A percentile compares a stretch with the other conserved stretches of the same genome.
phyloP scores from a whole-genome alignment of 805 yeast species.

The Babjeviella inositovora region DNA sequence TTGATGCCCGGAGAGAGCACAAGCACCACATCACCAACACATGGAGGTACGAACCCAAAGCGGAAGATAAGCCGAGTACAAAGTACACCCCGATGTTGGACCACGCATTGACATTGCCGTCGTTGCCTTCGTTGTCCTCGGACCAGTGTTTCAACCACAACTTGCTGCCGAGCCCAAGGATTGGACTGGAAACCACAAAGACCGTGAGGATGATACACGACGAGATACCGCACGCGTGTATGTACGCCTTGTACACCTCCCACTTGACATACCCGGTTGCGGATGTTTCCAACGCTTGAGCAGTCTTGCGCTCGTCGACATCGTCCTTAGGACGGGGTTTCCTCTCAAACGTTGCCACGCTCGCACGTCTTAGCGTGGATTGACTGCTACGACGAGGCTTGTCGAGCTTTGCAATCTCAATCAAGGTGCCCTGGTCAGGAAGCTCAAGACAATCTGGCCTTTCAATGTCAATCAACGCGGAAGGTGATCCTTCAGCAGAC shows the following conservation, averaged over 20 bases:
- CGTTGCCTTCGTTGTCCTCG: slow-evolving; percentile 29
- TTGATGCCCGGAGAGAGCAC: slow-evolving; percentile 42
- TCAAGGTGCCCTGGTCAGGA: too few species aligned
- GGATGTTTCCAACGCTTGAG: slow-evolving; percentile 32
- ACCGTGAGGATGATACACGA: slow-evolving; percentile 26
- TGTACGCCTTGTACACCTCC: slow-evolving; percentile 34
- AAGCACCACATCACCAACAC: slow-evolving; percentile 30
- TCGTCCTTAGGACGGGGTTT: slow-evolving; percentile 12
- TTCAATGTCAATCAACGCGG: too few species aligned
- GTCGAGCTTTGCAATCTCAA: too few species aligned
- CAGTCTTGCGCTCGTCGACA: slow-evolving; percentile 15
- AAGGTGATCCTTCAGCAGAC: too few species aligned
- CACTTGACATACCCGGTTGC: slow-evolving; percentile 44
- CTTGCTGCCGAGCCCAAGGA: too few species aligned
- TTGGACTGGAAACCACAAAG: slow-evolving; percentile 12
- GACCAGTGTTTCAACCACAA: slow-evolving; percentile 64
- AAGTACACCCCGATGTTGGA: slow-evolving; percentile 39
- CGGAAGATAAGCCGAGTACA: slow-evolving; percentile 33
- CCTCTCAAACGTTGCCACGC: slow-evolving; percentile 42
- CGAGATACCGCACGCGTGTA: slow-evolving; percentile 36
- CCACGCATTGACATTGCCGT: slow-evolving; percentile 23
- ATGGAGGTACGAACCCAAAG: slow-evolving; percentile 25
- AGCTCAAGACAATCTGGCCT: too few species aligned
- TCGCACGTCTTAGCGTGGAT: slow-evolving; percentile 39
- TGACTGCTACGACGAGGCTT: too few species aligned